These are phyloP conservation scores for Backusella circina DNA, from an alignment of 192 early-diverging fungal species.

Conservation along the genomic window DNA sequence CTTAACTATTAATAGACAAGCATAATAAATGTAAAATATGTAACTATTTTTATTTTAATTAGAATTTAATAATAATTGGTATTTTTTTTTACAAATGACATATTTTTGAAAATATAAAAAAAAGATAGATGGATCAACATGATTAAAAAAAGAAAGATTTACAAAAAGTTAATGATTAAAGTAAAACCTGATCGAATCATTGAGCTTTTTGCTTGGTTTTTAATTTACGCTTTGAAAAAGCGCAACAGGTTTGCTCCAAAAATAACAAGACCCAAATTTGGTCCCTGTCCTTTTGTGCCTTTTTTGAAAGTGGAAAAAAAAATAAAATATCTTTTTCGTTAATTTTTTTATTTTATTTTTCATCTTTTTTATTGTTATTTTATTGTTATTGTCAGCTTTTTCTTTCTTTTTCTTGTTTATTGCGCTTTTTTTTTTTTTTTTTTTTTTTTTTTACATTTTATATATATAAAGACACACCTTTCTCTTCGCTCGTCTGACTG, in stretches of 20 bases:
- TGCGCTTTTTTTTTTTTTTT: not conserved
- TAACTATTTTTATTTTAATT: not conserved
- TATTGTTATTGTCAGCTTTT: not conserved
- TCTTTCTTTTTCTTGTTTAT: slow-evolving; percentile 5
- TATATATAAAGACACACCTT: not conserved
- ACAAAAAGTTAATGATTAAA: not conserved
- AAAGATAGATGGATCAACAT: not conserved
- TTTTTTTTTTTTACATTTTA: not conserved
- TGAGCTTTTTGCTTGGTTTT: not conserved
- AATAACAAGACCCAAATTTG: not conserved
- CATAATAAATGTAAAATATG: not conserved
- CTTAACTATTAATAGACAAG: not conserved
- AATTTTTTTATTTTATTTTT: not conserved
- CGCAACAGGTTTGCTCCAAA: not conserved
- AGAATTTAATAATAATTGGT: not conserved
- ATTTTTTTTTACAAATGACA: not conserved
- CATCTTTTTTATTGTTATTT: not conserved
- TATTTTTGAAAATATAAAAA: not conserved
- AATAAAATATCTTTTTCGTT: not conserved
- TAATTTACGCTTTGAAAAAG: not conserved
- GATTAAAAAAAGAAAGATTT: not conserved
- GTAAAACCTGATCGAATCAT: not conserved
- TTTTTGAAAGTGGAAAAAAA: not conserved
- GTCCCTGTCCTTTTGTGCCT: not conserved
- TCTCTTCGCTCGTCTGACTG: not conserved